Conservation (phyloP, 345 rosid genomes). For the Gossypium anomalum region DNA sequence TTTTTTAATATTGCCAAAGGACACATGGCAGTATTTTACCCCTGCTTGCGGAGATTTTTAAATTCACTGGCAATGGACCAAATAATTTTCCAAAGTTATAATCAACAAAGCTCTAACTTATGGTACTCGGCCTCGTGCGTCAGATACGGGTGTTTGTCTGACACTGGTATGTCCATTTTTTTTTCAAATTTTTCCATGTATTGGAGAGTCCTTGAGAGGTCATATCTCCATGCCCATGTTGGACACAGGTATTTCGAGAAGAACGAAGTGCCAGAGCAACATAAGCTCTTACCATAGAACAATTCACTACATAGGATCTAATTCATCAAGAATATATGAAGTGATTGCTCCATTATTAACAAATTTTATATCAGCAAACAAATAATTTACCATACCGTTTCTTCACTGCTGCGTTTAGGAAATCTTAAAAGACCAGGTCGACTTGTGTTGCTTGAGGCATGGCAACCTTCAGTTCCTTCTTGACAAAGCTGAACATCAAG, state of each 20-base stretch:
- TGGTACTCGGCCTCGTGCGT: background rate
- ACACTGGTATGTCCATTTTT: background rate
- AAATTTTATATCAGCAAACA: background rate
- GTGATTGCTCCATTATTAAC: background rate
- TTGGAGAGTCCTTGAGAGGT: background rate
- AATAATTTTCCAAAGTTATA: background rate
- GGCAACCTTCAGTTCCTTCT: slow-evolving; percentile 60
- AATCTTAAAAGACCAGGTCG: slow-evolving; percentile 54
- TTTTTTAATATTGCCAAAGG: too few relatives aligned
- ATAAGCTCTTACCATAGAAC: background rate
- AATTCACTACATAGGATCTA: background rate
- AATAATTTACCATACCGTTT: slow-evolving; percentile 47
- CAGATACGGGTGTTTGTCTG: background rate
- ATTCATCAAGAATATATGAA: background rate
- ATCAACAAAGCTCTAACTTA: background rate
- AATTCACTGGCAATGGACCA: too few relatives aligned
- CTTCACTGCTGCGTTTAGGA: slow-evolving; percentile 79
- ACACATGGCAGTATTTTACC: too few relatives aligned
- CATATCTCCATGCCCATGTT: background rate
- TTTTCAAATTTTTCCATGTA: background rate
- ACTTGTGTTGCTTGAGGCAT: slow-evolving; percentile 44
- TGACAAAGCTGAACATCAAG: slow-evolving; percentile 88
- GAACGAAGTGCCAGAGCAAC: background rate
- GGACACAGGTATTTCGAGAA: background rate
- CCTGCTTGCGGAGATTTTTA: too few relatives aligned